phyloP scores from a whole-genome alignment of 495 filamentous ascomycete species.

The Chaetomium tenue region DNA sequence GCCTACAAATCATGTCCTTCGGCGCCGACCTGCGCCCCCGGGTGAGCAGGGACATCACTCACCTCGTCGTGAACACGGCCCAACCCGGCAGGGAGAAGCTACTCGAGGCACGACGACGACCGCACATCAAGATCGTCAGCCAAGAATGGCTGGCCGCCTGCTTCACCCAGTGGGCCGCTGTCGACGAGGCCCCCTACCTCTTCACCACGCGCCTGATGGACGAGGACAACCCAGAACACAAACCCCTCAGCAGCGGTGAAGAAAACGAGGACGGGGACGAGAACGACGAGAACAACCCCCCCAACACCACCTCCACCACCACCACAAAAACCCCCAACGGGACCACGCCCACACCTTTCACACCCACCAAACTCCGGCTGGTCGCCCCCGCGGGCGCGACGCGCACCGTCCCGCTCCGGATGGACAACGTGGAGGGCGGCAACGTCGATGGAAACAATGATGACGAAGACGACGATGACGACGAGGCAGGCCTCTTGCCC shows the following conservation, averaged over 20 bases:
- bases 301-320: slow-evolving; percentile 11
- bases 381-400: slow-evolving; percentile 20
- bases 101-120: slow-evolving; percentile 67
- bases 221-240: not conserved
- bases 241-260: slow-evolving; percentile 3
- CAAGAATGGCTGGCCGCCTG: slow-evolving; percentile 85
- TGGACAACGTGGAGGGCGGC: slow-evolving; percentile 32
- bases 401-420: not conserved
- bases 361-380: slow-evolving; percentile 22
- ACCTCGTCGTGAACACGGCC: slow-evolving; percentile 51
- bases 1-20: slow-evolving; percentile 78
- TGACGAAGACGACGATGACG: slow-evolving; percentile 47
- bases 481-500: slow-evolving; percentile 45
- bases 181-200: slow-evolving; percentile 73
- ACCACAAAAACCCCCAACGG: slow-evolving; percentile 14
- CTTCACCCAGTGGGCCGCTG: slow-evolving; percentile 70
- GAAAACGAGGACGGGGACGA: slow-evolving; percentile 27
- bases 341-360: not conserved
- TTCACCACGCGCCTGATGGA: slow-evolving; percentile 49
- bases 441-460: slow-evolving; percentile 45
- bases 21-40: slow-evolving; percentile 69
- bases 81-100: slow-evolving; percentile 88
- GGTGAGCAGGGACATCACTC: slow-evolving; percentile 46
- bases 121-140: slow-evolving; percentile 79
- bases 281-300: not conserved